Evolutionary conservation across 805 yeast species (phyloP), one percentile per base, ranked within the genome.

Genomic region (Clavispora vitiphila): DNA sequence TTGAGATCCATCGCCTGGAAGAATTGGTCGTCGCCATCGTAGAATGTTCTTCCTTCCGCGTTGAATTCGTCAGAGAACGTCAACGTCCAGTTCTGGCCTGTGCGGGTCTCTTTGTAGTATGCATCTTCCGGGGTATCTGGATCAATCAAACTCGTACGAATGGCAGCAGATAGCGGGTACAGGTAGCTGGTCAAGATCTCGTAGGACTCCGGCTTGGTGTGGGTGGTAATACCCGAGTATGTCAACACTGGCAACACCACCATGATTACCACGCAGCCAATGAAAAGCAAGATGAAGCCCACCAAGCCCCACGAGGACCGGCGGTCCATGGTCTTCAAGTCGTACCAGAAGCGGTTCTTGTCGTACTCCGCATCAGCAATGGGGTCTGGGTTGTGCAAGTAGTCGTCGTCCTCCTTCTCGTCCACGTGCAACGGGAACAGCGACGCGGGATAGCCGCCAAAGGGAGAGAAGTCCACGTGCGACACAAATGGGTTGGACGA

Each of bases 401-500:
- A 90, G 63, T 91, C 99, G 66, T 91, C 99, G 8, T 86, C 83
- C 64, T 91, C 99, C 64, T 87, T 87, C 53, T 91, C 98, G 45
- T 91, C 96, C 49, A 93, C 80, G 53, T 78, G 83, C 43, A 91
- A 69, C 1, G 99, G 99, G 67, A 91, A 91, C 4, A 88, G 81
- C 14, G 89, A 74, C 8, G 96, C 95, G 1, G 99, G 98, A 62
- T 86, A 91, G 12, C 98, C 98, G 39, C 98, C 99, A 66, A 91
- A 91, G 3, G 98, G 99, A 37, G 86, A 79, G 50, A 81, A 81
- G 55, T 84, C 93, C 18, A 64, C 54, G 18, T 81, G 75, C 54
- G 74, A 81, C 14, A 58, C 51, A 36, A 67, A 62, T 6, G 69
- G 69, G 43, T 57, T 60, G 7, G 56, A 39, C 15, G 56, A 41